Evolutionary conservation across 352 stramenopile genomes (phyloP).

Genomic region (Pythium periplocum): DNA sequence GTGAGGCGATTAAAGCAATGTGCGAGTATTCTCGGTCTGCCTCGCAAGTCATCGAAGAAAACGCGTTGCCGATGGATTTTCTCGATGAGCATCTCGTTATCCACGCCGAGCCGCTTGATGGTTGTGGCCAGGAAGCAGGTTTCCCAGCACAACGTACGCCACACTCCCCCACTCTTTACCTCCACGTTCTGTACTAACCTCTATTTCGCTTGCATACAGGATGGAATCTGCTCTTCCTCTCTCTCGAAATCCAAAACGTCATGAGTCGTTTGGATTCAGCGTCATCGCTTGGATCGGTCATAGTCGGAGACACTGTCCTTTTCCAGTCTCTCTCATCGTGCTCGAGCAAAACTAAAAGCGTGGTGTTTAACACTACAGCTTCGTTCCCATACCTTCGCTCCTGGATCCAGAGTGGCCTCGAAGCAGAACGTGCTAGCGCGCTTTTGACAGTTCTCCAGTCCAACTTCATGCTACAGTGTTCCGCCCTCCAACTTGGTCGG

Average conservation of each 20-base stretch:
- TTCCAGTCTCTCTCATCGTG: constrained; percentile 6
- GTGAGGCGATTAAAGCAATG: constrained; percentile 10
- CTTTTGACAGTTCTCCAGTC: constrained; percentile 44
- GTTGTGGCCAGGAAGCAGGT: constrained; percentile 22
- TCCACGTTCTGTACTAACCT: too few relatives aligned
- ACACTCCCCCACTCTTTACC: not conserved
- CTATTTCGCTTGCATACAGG: constrained; percentile 15
- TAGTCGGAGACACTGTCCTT: constrained; percentile 55
- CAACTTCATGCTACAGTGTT: constrained; percentile 60
- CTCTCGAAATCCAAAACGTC: constrained; percentile 31
- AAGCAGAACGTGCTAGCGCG: constrained; percentile 35
- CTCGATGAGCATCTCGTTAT: constrained; percentile 34
- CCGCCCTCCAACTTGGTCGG: constrained; percentile 39
- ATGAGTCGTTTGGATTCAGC: constrained; percentile 18
- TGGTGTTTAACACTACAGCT: constrained; percentile 34
- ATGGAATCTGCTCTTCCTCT: constrained; percentile 55
- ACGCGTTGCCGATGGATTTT: constrained; percentile 19
- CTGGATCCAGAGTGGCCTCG: constrained; percentile 44
- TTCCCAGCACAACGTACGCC: constrained; percentile 16
- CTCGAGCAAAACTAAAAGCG: constrained; percentile 2
- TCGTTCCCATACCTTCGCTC: constrained; percentile 59
- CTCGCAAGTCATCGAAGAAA: constrained; percentile 17
- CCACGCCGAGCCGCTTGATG: constrained; percentile 35
- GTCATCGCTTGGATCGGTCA: constrained; percentile 34
- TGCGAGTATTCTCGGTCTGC: constrained; percentile 9